phyloP scores from a whole-genome alignment of 345 rosid species.

The Hibiscus syriacus region DNA sequence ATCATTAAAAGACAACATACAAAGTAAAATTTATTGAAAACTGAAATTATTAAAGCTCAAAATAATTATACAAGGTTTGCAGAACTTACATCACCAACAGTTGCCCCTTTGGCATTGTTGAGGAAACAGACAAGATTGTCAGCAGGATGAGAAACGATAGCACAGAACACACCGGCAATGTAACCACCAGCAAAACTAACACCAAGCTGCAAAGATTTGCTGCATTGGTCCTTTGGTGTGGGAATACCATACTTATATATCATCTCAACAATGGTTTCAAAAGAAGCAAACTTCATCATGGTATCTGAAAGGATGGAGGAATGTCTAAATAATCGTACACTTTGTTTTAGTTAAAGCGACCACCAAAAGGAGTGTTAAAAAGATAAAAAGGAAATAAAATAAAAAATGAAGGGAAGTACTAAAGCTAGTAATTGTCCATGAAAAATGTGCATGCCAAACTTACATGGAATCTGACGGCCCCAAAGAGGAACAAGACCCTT shows the following conservation, averaged over 20 bases:
- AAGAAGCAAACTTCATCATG: conserved; percentile 99
- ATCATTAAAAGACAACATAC: neutral
- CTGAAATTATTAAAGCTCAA: neutral
- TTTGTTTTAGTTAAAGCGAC: neutral
- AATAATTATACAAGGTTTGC: neutral
- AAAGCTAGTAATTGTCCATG: neutral
- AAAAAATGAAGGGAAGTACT: too few relatives aligned
- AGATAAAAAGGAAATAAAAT: too few relatives aligned
- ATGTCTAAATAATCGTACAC: neutral
- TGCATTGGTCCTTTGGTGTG: too few relatives aligned
- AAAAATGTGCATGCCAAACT: too few relatives aligned
- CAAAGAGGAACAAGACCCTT: too few relatives aligned
- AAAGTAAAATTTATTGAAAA: neutral
- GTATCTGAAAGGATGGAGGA: conserved; percentile 48
- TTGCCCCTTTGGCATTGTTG: too few relatives aligned
- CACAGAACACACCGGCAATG: conserved; percentile 3
- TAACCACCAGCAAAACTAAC: conserved; percentile 98
- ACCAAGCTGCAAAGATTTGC: too few relatives aligned
- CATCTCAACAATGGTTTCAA: too few relatives aligned
- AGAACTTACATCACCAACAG: too few relatives aligned
- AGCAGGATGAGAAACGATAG: conserved; percentile 18
- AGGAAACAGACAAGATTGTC: too few relatives aligned
- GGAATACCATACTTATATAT: too few relatives aligned
- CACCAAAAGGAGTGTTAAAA: neutral
- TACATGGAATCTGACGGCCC: too few relatives aligned